Evolutionary conservation across 306 rosid species (phyloP).

Genomic region (Fagus sylvatica): DNA sequence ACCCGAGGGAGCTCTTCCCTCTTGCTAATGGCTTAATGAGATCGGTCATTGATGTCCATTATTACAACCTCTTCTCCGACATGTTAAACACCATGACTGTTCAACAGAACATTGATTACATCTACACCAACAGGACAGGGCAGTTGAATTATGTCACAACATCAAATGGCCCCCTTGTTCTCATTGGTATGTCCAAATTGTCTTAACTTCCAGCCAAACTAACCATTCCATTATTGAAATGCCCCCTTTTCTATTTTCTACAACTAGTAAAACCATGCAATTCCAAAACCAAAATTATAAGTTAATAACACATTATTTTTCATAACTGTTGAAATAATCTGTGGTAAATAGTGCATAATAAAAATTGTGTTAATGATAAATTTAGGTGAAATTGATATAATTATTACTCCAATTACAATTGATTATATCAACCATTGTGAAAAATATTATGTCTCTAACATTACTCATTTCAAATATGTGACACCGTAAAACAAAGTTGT

Average conservation of each 20-base stretch:
- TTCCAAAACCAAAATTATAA: too few species aligned
- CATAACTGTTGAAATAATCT: too few species aligned
- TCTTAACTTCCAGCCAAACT: too few species aligned
- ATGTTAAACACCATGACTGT: constrained; percentile 35
- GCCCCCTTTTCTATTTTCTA: background rate
- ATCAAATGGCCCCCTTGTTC: constrained; percentile 72
- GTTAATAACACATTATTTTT: too few species aligned
- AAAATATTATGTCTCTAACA: too few species aligned
- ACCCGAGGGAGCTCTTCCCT: constrained; percentile 57
- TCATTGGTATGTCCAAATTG: constrained; percentile 49
- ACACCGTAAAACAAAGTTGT: background rate
- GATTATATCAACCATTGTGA: too few species aligned
- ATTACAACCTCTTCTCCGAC: constrained; percentile 54
- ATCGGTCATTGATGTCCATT: constrained; percentile 69
- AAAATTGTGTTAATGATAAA: too few species aligned
- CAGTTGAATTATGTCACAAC: constrained; percentile 50
- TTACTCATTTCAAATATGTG: too few species aligned
- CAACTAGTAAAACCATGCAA: background rate
- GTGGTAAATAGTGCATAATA: too few species aligned
- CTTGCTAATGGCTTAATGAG: constrained; percentile 41
- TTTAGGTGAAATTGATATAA: too few species aligned
- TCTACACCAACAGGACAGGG: constrained; percentile 46
- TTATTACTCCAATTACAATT: too few species aligned
- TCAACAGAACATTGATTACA: constrained; percentile 62
- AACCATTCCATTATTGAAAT: background rate